Evolutionary conservation across 495 filamentous ascomycete genomes (phyloP), one percentile per base, ranked within the genome.

Genomic region (Penicillium chermesinum): DNA sequence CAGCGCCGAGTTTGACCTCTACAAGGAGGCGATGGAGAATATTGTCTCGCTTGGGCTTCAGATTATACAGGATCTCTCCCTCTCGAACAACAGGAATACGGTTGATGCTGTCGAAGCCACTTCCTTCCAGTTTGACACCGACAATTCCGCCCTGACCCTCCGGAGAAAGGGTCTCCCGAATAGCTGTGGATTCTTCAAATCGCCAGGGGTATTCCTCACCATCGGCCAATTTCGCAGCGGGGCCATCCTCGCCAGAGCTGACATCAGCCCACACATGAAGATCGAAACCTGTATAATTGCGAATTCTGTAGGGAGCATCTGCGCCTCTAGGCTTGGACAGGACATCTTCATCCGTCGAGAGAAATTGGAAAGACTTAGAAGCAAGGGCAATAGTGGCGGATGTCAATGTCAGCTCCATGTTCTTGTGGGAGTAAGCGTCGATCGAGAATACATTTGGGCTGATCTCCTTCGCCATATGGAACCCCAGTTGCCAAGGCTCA

Each of bases 221-320:
- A 62, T 98, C 93, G 17, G 73, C 74, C 12, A 98, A 71, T 57
- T 85, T 93, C n/a, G 90, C 82, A 13, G 89, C 82, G 36, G 81
- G 76, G 13, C 76, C 79, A 39, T 79, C 76, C 37, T 79, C 73
- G 40, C 77, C 81, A 38, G 75, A 77, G 41, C 81, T 75, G 18
- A 78, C 77, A 66, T 83, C 87, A 40, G 89, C 84, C 80, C 89
- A 87, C 7, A 98, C 77, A 53, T 85, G 76, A 18, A 95, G 74
- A 50, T 91, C 83, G 58, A 96, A 97, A 5, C 93, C 93, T 5
- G 93, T 97, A 59, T 96, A 86, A 53, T 98, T 98, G 39, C 88
- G 85, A 45, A 98, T 90, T 46, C 86, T 77, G 65, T 96, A 98
- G 1, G 93, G 93, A 2, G 91, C 87, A 68, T 97, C 94, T 20